phyloP scores from a whole-genome alignment of 768 basidiomycete genomes.

The Russula virescens region DNA sequence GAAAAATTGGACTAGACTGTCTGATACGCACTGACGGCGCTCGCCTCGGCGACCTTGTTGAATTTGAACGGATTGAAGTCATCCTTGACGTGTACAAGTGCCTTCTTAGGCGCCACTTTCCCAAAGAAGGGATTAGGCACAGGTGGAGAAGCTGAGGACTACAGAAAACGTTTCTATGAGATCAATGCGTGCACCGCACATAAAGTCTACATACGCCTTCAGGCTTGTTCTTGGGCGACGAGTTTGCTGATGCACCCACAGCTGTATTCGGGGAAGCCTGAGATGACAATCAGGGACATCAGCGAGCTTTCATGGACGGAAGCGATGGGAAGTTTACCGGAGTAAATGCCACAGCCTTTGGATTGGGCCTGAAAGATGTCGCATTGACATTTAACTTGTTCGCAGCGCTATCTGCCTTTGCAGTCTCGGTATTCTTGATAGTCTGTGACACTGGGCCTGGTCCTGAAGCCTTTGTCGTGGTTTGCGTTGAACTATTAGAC shows the following conservation, averaged over 20 bases:
- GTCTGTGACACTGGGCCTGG: slow-evolving; percentile 24
- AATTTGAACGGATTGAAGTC: slow-evolving; percentile 98
- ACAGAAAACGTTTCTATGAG: background rate
- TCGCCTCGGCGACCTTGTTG: slow-evolving; percentile 70
- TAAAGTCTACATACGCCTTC: slow-evolving; percentile 13
- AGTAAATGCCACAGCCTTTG: slow-evolving; percentile 70
- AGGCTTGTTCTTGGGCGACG: slow-evolving; percentile 29
- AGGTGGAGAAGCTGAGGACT: slow-evolving; percentile 31
- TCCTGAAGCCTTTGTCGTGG: slow-evolving; percentile 28
- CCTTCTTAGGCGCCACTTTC: slow-evolving; percentile 68
- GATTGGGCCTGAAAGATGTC: slow-evolving; percentile 85
- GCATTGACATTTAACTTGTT: slow-evolving; percentile 84
- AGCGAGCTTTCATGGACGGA: background rate
- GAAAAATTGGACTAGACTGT: background rate
- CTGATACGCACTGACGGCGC: slow-evolving; percentile 58
- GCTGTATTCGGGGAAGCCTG: slow-evolving; percentile 30
- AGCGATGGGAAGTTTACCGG: slow-evolving; percentile 41
- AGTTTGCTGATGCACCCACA: slow-evolving; percentile 22
- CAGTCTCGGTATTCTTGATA: slow-evolving; percentile 25
- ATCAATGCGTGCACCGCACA: background rate
- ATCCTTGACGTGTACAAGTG: slow-evolving; percentile 81
- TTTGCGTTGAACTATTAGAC: slow-evolving; percentile 31
- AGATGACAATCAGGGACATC: slow-evolving; percentile 19
- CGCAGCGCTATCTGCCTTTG: slow-evolving; percentile 49
- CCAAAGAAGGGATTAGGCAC: slow-evolving; percentile 90